Conservation (phyloP, 2,329 filamentous ascomycete species). For the Colletotrichum filicis region DNA sequence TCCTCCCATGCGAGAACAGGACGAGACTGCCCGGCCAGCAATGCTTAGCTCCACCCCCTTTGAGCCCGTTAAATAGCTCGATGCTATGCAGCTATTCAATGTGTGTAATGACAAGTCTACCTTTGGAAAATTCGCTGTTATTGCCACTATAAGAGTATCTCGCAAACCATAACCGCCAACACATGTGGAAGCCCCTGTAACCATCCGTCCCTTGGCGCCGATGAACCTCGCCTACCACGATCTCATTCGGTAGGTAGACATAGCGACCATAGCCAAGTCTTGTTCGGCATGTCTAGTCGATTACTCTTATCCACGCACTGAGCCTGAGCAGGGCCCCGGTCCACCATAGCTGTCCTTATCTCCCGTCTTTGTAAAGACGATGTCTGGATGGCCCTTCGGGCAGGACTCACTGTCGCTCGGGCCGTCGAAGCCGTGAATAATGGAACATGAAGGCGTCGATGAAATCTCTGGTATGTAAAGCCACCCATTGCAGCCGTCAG, state of each 20-base stretch:
- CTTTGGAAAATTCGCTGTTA: neutral
- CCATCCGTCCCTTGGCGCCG: neutral
- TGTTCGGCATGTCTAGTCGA: neutral
- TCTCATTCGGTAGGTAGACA: neutral
- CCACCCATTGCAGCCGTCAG: slow-evolving; percentile 37
- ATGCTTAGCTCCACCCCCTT: too few species aligned
- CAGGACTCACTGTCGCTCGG: slow-evolving; percentile 19
- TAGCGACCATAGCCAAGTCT: too few species aligned
- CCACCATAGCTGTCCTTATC: slow-evolving; percentile 24
- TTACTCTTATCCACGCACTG: neutral
- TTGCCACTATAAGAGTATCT: neutral
- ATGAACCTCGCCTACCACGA: neutral
- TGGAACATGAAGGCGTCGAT: slow-evolving; percentile 29
- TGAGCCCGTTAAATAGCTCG: too few species aligned
- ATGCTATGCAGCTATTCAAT: too few species aligned
- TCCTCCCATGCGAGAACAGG: too few species aligned
- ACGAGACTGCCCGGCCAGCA: too few species aligned
- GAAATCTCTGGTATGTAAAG: slow-evolving; percentile 20
- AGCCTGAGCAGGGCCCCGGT: slow-evolving; percentile 31
- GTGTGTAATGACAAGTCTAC: neutral
- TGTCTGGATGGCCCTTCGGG: slow-evolving; percentile 32
- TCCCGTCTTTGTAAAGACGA: slow-evolving; percentile 26
- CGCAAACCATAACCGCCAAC: neutral
- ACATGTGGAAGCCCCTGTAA: neutral
- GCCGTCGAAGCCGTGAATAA: slow-evolving; percentile 33